Evolutionary conservation across 2,329 filamentous ascomycete species (phyloP), one percentile per base, ranked within the genome.

Genomic region (Verticillium nonalfalfae): DNA sequence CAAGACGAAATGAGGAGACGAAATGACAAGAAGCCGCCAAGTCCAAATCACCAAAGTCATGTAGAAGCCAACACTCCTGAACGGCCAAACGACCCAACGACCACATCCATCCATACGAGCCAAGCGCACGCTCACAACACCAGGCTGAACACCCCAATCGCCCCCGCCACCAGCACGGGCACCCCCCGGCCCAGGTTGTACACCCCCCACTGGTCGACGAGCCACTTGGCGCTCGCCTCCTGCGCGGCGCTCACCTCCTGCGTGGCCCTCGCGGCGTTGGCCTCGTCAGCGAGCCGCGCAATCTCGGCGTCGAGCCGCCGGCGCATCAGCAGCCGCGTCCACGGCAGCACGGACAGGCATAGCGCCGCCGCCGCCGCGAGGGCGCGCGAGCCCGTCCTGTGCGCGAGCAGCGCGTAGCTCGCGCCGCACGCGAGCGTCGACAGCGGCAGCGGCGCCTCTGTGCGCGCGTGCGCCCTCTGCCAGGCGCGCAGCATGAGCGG

Each of bases 401-500:
- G 38, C 4, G 58, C 62, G 60, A 75, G 81, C 1, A 82, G 79
- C 3, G 85, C 74, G 63, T 79, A 81, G 2, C 76, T 71, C 1
- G 77, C 60, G 1, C 74, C 73, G 4, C 78, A 74, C 33, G 79
- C 33, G n/a, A 78, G 61, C 6, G 77, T 71, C 9, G 79, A 61
- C 1, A 72, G 63, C 0, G 78, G 76, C 21, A 79, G 75, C 45
- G 76, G 60, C n/a, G 66, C 63, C 59, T 69, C 75, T 58, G 79
- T 80, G 2, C 68, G 65, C 18, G 70, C 67, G 70, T 74, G 81
- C 62, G 78, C 70, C 50, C 69, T 74, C 62, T 71, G 67, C 83
- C 83, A 88, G 72, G 87, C 85, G 45, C 75, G 76, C 36, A 82
- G 79, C 63, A 86, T 79, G 11, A 86, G 72, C 1, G 79, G 79